Percentiles rank a stretch among this genome's conserved stretches.
Evolutionary conservation across 306 rosid genomes (phyloP).

Genomic region (Cicer judaicum): DNA sequence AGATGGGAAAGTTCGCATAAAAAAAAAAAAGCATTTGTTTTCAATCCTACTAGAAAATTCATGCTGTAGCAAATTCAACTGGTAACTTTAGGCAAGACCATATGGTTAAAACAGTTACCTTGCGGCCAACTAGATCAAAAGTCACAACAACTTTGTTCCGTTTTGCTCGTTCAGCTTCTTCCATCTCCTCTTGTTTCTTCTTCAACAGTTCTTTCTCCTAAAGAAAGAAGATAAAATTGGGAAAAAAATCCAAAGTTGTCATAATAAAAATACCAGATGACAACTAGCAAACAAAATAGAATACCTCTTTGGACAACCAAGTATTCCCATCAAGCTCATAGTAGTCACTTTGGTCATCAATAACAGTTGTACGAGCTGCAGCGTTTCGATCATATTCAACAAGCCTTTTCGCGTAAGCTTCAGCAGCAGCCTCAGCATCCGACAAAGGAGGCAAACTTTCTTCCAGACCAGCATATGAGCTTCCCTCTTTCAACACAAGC

Average conservation of each 20-base stretch:
- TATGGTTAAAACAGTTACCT: conserved; percentile 58
- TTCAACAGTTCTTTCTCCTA: conserved; percentile 87
- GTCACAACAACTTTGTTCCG: conserved; percentile 82
- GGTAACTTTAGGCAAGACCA: conserved; percentile 31
- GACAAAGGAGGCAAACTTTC: conserved; percentile 68
- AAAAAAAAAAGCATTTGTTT: conserved; percentile 6
- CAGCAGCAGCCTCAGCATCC: conserved; percentile 81
- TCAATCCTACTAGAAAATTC: conserved; percentile 15
- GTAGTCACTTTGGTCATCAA: conserved; percentile 97
- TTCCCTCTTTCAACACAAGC: conserved; percentile 87
- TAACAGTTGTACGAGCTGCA: conserved; percentile 95
- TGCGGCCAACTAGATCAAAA: conserved; percentile 96
- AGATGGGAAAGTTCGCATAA: conserved; percentile 26
- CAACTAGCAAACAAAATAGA: conserved; percentile 27
- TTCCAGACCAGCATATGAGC: conserved; percentile 90
- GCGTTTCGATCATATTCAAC: conserved; percentile 88
- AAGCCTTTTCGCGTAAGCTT: conserved; percentile 92
- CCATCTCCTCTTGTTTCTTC: conserved; percentile 87
- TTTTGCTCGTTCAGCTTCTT: conserved; percentile 87
- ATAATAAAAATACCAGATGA: background rate
- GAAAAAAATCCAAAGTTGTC: conserved; percentile 4
- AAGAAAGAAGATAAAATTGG: conserved; percentile 37
- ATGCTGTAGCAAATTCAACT: conserved; percentile 33
- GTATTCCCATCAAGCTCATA: conserved; percentile 92
- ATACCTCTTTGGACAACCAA: conserved; percentile 92